Conservation (phyloP, 1,284 basidiomycete species). For the Pterulicium gracile region DNA sequence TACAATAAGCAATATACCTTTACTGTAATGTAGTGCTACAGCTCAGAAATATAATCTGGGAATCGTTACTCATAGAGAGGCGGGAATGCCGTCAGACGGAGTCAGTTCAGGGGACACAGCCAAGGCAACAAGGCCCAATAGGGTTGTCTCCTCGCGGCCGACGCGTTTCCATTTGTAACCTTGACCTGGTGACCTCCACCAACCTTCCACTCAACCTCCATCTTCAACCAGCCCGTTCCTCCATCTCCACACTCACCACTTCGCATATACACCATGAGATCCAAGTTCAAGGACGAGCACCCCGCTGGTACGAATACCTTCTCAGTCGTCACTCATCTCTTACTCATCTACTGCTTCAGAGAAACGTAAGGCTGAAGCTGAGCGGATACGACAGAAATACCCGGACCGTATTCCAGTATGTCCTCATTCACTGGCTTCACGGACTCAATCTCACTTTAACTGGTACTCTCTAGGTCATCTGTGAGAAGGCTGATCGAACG, state of each 20-base stretch:
- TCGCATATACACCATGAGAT: conserved; percentile 53
- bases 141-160: conserved; percentile 5
- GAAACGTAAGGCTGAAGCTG: conserved; percentile 97
- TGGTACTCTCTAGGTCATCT: conserved; percentile 71
- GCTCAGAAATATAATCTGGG: background rate
- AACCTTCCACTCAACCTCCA: conserved; percentile 5
- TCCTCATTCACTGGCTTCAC: conserved; percentile 10
- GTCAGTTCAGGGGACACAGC: background rate
- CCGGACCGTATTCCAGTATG: conserved; percentile 92
- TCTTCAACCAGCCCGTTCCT: conserved; percentile 5
- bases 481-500: conserved; percentile 98
- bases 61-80: background rate
- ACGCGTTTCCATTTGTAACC: background rate
- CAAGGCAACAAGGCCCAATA: background rate
- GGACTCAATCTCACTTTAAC: conserved; percentile 11
- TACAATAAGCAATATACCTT: too few relatives aligned
- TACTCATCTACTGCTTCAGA: conserved; percentile 40
- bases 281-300: conserved; percentile 99
- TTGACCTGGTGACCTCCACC: conserved; percentile 4
- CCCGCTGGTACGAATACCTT: conserved; percentile 66
- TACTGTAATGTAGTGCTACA: background rate
- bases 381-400: conserved; percentile 97
- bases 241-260: conserved; percentile 6
- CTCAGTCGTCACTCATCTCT: conserved; percentile 18
- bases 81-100: background rate